Conservation (phyloP, 2,329 filamentous ascomycete genomes). For the Grosmannia serpens region DNA sequence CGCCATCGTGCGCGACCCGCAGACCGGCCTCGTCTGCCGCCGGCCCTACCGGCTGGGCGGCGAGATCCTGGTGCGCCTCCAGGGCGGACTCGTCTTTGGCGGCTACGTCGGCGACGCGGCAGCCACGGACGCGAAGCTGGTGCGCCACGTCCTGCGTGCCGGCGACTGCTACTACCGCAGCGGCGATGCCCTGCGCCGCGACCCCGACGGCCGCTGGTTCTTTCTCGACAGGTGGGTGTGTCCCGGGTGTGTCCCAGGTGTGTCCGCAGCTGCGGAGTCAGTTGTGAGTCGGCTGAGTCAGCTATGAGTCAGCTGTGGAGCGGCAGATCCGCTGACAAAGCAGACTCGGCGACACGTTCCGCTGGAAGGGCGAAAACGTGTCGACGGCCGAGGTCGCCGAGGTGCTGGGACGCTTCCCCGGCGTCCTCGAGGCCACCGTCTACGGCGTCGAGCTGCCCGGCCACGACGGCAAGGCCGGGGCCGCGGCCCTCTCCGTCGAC, state of each 20-base stretch:
- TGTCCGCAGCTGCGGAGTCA: not conserved
- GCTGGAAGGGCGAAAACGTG: constrained; percentile 77
- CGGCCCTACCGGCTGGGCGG: constrained; percentile 56
- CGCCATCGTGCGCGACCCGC: constrained; percentile 52
- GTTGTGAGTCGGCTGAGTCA: too few species aligned
- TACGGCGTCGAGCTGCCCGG: constrained; percentile 71
- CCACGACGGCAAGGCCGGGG: constrained; percentile 76
- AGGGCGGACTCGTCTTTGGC: constrained; percentile 45
- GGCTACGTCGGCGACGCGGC: constrained; percentile 60
- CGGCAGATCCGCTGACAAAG: not conserved
- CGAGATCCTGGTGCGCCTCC: constrained; percentile 60
- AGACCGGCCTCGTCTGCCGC: constrained; percentile 55
- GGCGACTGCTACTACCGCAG: constrained; percentile 59
- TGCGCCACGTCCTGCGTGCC: constrained; percentile 51
- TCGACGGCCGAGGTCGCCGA: constrained; percentile 72
- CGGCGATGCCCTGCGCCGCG: constrained; percentile 53
- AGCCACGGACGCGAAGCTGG: constrained; percentile 56
- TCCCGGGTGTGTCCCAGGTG: not conserved
- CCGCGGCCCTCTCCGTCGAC: constrained; percentile 29
- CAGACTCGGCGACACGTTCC: constrained; percentile 59
- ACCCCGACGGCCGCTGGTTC: constrained; percentile 54
- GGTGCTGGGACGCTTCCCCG: constrained; percentile 53
- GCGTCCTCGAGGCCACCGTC: constrained; percentile 68
- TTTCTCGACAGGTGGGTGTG: constrained; percentile 44
- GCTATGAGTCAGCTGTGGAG: too few species aligned